These are phyloP conservation scores for Dictyostelium discoideum DNA, from an alignment of 78 protist species.

Conservation along the genomic window DNA sequence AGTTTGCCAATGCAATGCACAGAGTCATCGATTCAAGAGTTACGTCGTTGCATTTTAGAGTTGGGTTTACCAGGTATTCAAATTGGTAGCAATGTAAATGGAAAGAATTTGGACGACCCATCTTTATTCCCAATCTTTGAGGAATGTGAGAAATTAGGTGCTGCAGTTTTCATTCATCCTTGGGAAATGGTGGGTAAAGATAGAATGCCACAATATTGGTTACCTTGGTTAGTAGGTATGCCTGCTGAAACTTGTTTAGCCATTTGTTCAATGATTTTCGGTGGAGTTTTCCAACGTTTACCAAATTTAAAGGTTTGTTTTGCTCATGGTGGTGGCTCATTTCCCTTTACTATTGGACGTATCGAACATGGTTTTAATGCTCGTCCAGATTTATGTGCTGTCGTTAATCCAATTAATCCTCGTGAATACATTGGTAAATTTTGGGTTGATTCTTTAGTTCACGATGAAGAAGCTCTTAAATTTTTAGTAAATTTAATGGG, in stretches of 20 bases:
- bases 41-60: constrained; percentile 73
- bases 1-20: constrained; percentile 96
- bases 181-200: constrained; percentile 93
- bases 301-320: constrained; percentile 91
- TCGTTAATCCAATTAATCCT: constrained; percentile 74
- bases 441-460: constrained; percentile 94
- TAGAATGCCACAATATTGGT: constrained; percentile 80
- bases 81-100: constrained; percentile 92
- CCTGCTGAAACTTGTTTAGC: constrained; percentile 96
- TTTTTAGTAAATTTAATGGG: constrained; percentile 89
- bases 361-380: constrained; percentile 93
- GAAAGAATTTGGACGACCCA: constrained; percentile 89
- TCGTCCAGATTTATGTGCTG: constrained; percentile 96
- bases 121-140: constrained; percentile 89
- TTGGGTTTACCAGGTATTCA: constrained; percentile 80
- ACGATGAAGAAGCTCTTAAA: constrained; percentile 85
- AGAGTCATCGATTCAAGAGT: constrained; percentile 87
- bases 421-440: constrained; percentile 80
- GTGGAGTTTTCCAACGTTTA: constrained; percentile 91
- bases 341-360: constrained; percentile 91
- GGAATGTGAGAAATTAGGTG: constrained; percentile 85
- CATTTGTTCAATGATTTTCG: constrained; percentile 91
- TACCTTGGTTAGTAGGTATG: constrained; percentile 96
- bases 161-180: constrained; percentile 95
- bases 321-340: constrained; percentile 98